These are phyloP conservation scores for Pterulicium gracile DNA, from an alignment of 1,284 basidiomycete species.

Conservation along the genomic window DNA sequence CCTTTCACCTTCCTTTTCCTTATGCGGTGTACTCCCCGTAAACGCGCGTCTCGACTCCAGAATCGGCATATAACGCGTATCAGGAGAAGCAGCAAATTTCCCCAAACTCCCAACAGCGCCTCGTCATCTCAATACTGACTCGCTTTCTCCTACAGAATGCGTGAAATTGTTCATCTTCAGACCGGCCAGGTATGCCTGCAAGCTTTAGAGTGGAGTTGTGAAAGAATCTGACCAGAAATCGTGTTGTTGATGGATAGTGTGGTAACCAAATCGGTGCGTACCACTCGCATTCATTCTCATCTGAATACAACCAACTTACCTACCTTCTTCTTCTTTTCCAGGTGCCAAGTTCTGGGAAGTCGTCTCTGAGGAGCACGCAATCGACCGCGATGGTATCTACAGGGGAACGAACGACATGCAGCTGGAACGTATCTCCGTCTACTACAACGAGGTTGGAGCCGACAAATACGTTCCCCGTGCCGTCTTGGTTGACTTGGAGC, in stretches of 20 bases:
- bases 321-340: conserved; percentile 18
- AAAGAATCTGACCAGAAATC: conserved; percentile 11
- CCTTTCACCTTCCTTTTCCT: neutral
- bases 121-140: neutral
- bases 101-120: neutral
- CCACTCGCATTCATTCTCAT: conserved; percentile 14
- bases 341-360: conserved; percentile 99
- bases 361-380: conserved; percentile 95
- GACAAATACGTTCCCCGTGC: conserved; percentile 97
- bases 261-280: conserved; percentile 91
- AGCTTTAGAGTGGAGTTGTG: neutral
- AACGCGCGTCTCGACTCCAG: neutral
- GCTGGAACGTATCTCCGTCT: conserved; percentile 94
- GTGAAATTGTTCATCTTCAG: conserved; percentile 96
- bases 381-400: conserved; percentile 88
- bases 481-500: conserved; percentile 90
- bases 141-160: conserved; percentile 58
- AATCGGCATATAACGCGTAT: neutral
- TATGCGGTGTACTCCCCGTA: neutral
- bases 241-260: conserved; percentile 44
- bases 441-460: conserved; percentile 86
- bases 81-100: neutral
- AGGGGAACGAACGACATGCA: conserved; percentile 92
- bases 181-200: conserved; percentile 72
- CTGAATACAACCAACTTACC: conserved; percentile 9